Conservation (phyloP, 2,329 filamentous ascomycete genomes). For the Rhinocladiella similis region DNA sequence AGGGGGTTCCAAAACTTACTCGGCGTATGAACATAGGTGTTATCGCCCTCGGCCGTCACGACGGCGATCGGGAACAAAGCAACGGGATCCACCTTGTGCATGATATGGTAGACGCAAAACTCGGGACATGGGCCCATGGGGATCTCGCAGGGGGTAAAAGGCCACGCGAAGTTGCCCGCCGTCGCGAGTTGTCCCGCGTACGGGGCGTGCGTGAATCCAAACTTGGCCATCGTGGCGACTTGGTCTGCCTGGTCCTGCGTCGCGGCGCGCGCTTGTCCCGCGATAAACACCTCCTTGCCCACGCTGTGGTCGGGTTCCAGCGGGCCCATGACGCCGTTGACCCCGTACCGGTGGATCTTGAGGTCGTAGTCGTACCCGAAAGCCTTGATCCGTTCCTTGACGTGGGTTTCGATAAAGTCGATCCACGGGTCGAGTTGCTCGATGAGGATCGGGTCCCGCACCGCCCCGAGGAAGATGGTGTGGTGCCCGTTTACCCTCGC, state of each 20-base stretch:
- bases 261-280: constrained; percentile 48
- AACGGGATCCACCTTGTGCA: constrained; percentile 39
- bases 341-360: background rate
- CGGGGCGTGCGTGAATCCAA: constrained; percentile 45
- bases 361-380: background rate
- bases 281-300: background rate
- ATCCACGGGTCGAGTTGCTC: constrained; percentile 36
- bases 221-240: constrained; percentile 43
- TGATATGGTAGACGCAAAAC: constrained; percentile 53
- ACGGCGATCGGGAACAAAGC: constrained; percentile 2
- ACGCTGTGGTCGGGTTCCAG: constrained; percentile 32
- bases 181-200: constrained; percentile 54
- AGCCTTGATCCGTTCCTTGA: constrained; percentile 34
- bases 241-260: constrained; percentile 47
- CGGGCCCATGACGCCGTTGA: background rate
- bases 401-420: constrained; percentile 45
- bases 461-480: constrained; percentile 48
- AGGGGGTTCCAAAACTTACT: no score
- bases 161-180: constrained; percentile 47
- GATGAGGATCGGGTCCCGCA: constrained; percentile 50
- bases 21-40: background rate
- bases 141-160: constrained; percentile 40
- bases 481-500: constrained; percentile 45
- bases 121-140: constrained; percentile 41
- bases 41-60: background rate